Percentiles rank a stretch among this genome's conserved stretches.
These are phyloP conservation scores for Mortierella hygrophila DNA, from an alignment of 192 early-diverging fungal genomes.

Conservation along the genomic window DNA sequence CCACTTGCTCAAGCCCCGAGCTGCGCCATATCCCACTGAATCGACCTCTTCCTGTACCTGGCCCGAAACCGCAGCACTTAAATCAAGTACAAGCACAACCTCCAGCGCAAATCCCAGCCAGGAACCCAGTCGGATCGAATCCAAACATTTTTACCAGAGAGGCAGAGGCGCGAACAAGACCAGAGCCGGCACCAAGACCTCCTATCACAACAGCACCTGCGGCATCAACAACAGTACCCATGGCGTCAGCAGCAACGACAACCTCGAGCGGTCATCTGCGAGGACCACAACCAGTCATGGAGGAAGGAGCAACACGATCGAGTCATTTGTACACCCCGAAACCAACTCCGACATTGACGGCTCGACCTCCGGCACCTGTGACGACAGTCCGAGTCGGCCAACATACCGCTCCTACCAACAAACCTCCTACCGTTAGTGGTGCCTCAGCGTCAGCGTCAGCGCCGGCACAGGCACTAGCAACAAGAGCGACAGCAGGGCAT, in stretches of 20 bases:
- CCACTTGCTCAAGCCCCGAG: slow-evolving; percentile 14
- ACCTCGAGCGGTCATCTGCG: slow-evolving; percentile 27
- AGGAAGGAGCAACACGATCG: slow-evolving; percentile 14
- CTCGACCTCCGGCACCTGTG: slow-evolving; percentile 8
- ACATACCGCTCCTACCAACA: background rate
- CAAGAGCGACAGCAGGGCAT: background rate
- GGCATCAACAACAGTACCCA: background rate
- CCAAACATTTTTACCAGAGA: background rate
- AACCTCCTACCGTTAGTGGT: background rate
- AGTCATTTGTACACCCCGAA: slow-evolving; percentile 30
- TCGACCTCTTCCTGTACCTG: slow-evolving; percentile 43
- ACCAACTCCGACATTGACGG: slow-evolving; percentile 11
- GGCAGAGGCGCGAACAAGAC: background rate
- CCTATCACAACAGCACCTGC: background rate
- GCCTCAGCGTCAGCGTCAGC: background rate
- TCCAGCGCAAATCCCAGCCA: background rate
- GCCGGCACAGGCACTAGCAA: background rate
- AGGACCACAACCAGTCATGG: background rate
- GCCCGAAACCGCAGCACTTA: slow-evolving; percentile 35
- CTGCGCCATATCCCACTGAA: slow-evolving; percentile 36
- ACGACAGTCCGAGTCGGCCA: slow-evolving; percentile 1
- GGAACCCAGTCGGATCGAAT: background rate
- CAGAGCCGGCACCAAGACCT: slow-evolving; percentile 4
- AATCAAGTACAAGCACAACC: background rate
- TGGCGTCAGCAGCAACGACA: background rate